Evolutionary conservation across 176 grass and related monocot species (phyloP), one percentile per base, ranked within the genome.

Genomic region (Aegilops sharonensis): DNA sequence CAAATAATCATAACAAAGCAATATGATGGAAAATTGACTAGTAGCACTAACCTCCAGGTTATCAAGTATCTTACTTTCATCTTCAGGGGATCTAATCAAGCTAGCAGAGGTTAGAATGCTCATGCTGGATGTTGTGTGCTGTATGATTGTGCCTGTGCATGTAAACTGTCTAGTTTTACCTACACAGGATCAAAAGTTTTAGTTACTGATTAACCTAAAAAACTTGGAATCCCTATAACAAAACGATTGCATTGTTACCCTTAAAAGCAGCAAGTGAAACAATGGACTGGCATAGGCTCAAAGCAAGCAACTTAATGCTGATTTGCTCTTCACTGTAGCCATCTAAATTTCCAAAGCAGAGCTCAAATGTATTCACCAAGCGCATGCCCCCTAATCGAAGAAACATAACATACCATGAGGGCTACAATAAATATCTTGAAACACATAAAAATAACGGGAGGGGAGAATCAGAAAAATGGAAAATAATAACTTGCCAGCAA

Each of bases 61-160:
- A 83, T 83, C 14, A 83, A 27, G 13, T 29, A 83, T 29, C 68
- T 27, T 72, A 37, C 25, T 6, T 72, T 12, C 67, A 72, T 40
- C 81, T 60, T 27, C n/a, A n/a, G 15, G 9, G 50, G 67, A 59
- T 59, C n/a, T 60, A 72, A 83, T 24, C 81, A 83, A 83, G 67
- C 34, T 83, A 83, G 81, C 81, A 17, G 81, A 72, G 6, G 81
- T 83, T 40, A 83, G 32, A 39, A 72, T 72, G 35, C n/a, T 72
- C 81, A 61, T 83, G 57, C 17, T 40, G 8, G 68, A 61, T 60
- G 30, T 0, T 3, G 10, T 59, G 47, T 59, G 66, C 15, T 15
- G 3, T 11, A 83, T 29, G 39, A 83, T 60, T 40, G 81, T 83
- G 34, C 81, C 81, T 29, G 81, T 83, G 50, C 81, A 72, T 4